Evolutionary conservation across 2,329 filamentous ascomycete species (phyloP), one percentile per base, ranked within the genome.

Genomic region (Berkeleyomyces basicola): DNA sequence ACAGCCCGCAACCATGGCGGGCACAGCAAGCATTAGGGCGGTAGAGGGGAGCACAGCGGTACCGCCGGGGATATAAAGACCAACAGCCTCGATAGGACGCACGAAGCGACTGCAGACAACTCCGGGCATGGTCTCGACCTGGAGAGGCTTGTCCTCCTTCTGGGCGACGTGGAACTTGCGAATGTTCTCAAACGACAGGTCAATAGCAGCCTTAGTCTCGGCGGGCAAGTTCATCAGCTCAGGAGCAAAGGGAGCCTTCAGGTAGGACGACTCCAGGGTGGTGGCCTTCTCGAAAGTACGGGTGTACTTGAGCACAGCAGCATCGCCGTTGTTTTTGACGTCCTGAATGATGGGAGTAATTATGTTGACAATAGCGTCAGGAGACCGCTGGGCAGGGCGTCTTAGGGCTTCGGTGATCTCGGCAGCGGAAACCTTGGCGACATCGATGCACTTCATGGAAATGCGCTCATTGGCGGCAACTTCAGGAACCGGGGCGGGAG

Each of bases 261-360:
- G 78, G 11, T 99, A 90, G 0, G 92, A 90, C 0, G 90, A 92
- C 11, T 83, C 93, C 65, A 99, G 78, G 2, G 88, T 92, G 0
- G 89, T 95, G 0, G 92, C 93, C 76, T 92, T 96, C 72, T 99
- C 93, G 68, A 99, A 99, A 73, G 95, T 96, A 80, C 96, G 91
- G 0, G 93, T 97, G 74, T 96, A 97, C 59, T 88, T 86, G 53
- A 99, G 80, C 33, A 99, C 79, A 2, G 90, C 91, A 69, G 86
- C 86, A 74, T 99, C 93, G 61, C 93, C 93, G 42, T 88, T 83
- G 51, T 82, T 79, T 63, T 85, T 87, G 62, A 99, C 87, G 58
- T 91, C 88, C 64, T 92, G 84, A 70, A 99, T 90, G 69, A 99
- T 99, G 1, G 93, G 93, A 43, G 82, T 84, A 64, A 96, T 89